These are phyloP conservation scores for Zostera marina DNA, from an alignment of 116 monocot genomes.

Conservation along the genomic window DNA sequence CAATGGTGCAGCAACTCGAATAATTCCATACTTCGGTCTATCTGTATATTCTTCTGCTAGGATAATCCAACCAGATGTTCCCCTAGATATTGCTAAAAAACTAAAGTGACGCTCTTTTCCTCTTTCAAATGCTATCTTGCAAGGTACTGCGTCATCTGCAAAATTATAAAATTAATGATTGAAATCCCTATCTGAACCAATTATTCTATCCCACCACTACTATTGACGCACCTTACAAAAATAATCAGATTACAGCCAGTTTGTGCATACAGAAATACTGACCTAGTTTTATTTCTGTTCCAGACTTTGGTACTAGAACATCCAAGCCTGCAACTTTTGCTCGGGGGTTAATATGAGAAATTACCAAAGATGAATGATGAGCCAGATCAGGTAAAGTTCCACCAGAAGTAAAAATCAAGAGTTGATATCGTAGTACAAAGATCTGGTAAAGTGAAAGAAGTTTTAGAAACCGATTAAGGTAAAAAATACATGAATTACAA, in stretches of 20 bases:
- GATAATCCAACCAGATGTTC: slow-evolving; percentile 74
- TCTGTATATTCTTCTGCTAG: slow-evolving; percentile 62
- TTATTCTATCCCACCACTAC: not conserved
- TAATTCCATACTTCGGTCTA: slow-evolving; percentile 46
- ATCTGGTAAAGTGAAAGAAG: slow-evolving; percentile 23
- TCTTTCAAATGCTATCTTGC: slow-evolving; percentile 96
- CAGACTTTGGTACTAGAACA: slow-evolving; percentile 63
- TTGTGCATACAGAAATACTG: not conserved
- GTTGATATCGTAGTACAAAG: slow-evolving; percentile 77
- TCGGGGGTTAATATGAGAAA: slow-evolving; percentile 17
- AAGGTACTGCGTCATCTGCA: slow-evolving; percentile 56
- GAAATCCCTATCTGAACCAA: not conserved
- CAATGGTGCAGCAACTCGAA: slow-evolving; percentile 75
- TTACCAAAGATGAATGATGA: slow-evolving; percentile 27
- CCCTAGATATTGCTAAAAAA: slow-evolving; percentile 65
- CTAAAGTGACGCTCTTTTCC: slow-evolving; percentile 80
- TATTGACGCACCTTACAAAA: not conserved
- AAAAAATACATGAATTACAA: not conserved
- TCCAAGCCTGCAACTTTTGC: slow-evolving; percentile 33
- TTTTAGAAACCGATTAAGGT: not conserved
- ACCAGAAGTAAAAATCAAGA: slow-evolving; percentile 52
- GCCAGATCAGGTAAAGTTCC: slow-evolving; percentile 50
- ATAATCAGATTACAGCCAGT: not conserved
- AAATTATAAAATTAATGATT: slow-evolving; percentile 1
- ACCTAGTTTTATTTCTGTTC: slow-evolving; percentile 70